Evolutionary conservation across 768 basidiomycete species (phyloP), one percentile per base, ranked within the genome.

Genomic region (Tulasnella calospora): DNA sequence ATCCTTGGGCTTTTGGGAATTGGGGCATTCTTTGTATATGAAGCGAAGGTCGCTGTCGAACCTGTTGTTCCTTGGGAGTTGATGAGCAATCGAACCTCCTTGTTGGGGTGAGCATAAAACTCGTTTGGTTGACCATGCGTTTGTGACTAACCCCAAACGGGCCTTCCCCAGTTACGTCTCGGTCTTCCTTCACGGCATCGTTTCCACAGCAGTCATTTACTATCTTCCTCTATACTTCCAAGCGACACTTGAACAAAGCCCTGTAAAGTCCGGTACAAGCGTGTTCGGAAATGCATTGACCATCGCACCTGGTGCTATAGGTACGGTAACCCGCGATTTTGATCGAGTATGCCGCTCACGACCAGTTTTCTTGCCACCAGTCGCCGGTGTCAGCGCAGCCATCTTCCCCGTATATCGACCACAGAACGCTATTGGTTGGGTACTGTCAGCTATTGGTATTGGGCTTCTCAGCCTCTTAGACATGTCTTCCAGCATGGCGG

Each of bases 291-390:
- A 86, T 70, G 83, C 85, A 6, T 83, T 87, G 74, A 80, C 85
- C 21, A 82, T 86, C 35, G 87, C 87, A 0, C 85, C 86, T 1
- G 72, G 83, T 17, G 84, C 86, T 2, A 83, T 89, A 46, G 15
- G 17, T 83, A 46, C 36, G 78, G 9, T 23, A 38, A 8, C 15
- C 71, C 21, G 1, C n/a, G 71, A 8, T 23, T 15, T 33, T 4
- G 7, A 9, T 30, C 27, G 33, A 71, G 35, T 1, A 71, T 12
- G 70, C 15, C 6, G 19, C 70, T 35, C 15, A 35, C 33, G 4
- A 6, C 3, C 17, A 9, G 9, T 4, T 27, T 71, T 15, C 19
- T 35, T 35, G 17, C 70, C 19, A 35, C 33, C 9, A 57, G 72
- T 87, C 10, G 81, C 82, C 0, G 88, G 87, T 27, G 41, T 85